Evolutionary conservation across 2,329 filamentous ascomycete species (phyloP).

Genomic region (Beauveria sp.): DNA sequence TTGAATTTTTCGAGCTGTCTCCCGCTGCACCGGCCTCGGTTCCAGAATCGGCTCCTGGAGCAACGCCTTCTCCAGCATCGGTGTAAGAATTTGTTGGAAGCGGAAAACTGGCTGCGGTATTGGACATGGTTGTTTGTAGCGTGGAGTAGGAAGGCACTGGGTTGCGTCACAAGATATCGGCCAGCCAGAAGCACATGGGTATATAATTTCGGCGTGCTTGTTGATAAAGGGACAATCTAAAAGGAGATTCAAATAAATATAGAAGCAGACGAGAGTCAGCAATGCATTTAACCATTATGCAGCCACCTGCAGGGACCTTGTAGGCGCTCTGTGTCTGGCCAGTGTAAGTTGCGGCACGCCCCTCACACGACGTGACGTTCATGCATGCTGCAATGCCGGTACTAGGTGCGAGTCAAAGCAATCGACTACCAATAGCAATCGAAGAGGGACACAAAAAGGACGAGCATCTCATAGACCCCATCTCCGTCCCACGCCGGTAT

Average conservation of each 20-base stretch:
- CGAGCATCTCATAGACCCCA: background rate
- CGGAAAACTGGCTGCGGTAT: background rate
- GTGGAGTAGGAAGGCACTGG: slow-evolving; percentile 34
- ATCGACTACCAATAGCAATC: background rate
- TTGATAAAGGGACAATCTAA: background rate
- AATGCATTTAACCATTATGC: slow-evolving; percentile 1
- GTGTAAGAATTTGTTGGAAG: slow-evolving; percentile 24
- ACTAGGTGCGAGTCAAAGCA: background rate
- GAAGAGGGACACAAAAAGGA: background rate
- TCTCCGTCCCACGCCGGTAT: background rate
- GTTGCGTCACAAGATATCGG: slow-evolving; percentile 31
- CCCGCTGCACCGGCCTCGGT: slow-evolving; percentile 60
- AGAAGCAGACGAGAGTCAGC: background rate
- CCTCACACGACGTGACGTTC: background rate
- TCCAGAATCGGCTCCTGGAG: slow-evolving; percentile 33
- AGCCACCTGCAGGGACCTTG: background rate
- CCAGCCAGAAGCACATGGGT: slow-evolving; percentile 7
- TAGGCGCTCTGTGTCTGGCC: background rate
- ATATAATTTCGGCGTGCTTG: background rate
- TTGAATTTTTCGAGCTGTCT: slow-evolving; percentile 44
- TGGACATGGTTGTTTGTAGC: slow-evolving; percentile 23
- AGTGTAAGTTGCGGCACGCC: background rate
- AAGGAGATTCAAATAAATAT: background rate
- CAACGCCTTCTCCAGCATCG: slow-evolving; percentile 25
- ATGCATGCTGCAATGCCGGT: slow-evolving; percentile 10